These are phyloP conservation scores for Meyerozyma sp. DNA, from an alignment of 1,139 yeast genomes.

Conservation along the genomic window DNA sequence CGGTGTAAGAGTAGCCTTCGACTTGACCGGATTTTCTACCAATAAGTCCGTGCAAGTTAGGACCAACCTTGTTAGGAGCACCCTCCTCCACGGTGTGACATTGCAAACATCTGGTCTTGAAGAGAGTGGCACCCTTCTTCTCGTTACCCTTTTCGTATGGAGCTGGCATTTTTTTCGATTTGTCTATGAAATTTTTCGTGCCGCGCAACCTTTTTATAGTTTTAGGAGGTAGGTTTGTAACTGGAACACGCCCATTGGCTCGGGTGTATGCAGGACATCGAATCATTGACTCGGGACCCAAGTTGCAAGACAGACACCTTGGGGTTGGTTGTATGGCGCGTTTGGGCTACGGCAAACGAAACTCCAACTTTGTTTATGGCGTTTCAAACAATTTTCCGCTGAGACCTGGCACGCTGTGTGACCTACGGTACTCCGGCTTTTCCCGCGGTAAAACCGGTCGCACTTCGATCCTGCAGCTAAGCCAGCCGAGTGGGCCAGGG, in stretches of 20 bases:
- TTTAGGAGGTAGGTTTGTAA: slow-evolving; percentile 2
- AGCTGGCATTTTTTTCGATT: slow-evolving; percentile 46
- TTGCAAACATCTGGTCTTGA: slow-evolving; percentile 98
- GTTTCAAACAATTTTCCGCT: too few species aligned
- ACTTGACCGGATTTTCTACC: slow-evolving; percentile 93
- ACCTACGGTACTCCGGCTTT: background rate
- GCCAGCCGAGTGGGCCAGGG: background rate
- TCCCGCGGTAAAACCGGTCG: background rate
- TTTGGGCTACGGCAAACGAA: background rate
- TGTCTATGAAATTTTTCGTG: background rate
- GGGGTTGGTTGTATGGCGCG: too few species aligned
- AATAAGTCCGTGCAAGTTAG: slow-evolving; percentile 91
- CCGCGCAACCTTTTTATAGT: slow-evolving; percentile 1
- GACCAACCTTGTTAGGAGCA: slow-evolving; percentile 99
- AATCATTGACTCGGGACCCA: too few species aligned
- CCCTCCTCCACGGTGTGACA: slow-evolving; percentile 97
- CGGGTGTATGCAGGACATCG: slow-evolving; percentile 4
- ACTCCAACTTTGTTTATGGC: too few species aligned
- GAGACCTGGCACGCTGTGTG: too few species aligned
- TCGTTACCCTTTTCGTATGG: slow-evolving; percentile 72
- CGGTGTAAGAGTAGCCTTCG: slow-evolving; percentile 92
- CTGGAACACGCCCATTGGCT: slow-evolving; percentile 5
- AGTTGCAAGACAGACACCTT: too few species aligned
- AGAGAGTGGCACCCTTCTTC: slow-evolving; percentile 96
- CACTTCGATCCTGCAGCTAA: background rate